Evolutionary conservation across 2,329 filamentous ascomycete genomes (phyloP).

Genomic region (Pyrenophora seminiperda): DNA sequence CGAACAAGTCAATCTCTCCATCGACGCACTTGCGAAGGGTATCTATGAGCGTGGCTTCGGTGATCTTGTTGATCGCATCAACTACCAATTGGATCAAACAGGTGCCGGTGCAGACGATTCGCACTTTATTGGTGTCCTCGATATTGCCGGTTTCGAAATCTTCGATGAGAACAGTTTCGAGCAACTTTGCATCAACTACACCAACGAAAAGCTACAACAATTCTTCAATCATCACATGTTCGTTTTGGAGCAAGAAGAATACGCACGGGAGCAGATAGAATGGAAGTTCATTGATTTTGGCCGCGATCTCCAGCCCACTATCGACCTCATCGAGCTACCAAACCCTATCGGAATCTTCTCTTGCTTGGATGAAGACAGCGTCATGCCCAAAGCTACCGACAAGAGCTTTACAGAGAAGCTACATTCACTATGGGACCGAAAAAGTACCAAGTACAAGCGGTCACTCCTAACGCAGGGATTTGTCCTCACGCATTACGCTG

Average conservation of each 20-base stretch:
- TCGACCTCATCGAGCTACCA: constrained; percentile 92
- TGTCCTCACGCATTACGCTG: constrained; percentile 94
- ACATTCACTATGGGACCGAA: constrained; percentile 95
- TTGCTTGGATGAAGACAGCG: constrained; percentile 94
- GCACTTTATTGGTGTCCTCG: constrained; percentile 94
- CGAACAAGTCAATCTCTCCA: constrained; percentile 86
- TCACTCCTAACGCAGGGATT: constrained; percentile 91
- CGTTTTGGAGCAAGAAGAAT: constrained; percentile 96
- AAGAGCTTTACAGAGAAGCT: constrained; percentile 97
- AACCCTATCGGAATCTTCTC: constrained; percentile 99
- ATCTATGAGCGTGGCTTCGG: constrained; percentile 97
- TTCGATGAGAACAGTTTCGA: constrained; percentile 99
- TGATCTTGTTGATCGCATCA: constrained; percentile 89
- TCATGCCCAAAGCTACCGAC: constrained; percentile 99
- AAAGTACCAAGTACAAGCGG: constrained; percentile 88
- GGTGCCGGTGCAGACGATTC: constrained; percentile 84
- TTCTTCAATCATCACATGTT: constrained; percentile 99
- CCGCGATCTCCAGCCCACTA: constrained; percentile 93
- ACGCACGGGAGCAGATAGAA: constrained; percentile 95
- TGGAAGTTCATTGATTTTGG: constrained; percentile 99
- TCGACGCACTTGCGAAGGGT: constrained; percentile 93
- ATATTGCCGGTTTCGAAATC: constrained; percentile 99
- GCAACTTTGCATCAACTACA: constrained; percentile 99
- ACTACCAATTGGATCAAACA: constrained; percentile 85
- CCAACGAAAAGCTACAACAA: constrained; percentile 98